Percentiles rank a stretch among this genome's conserved stretches.
These are phyloP conservation scores for Plicaturopsis crispa DNA, from an alignment of 768 basidiomycete species.

Conservation along the genomic window DNA sequence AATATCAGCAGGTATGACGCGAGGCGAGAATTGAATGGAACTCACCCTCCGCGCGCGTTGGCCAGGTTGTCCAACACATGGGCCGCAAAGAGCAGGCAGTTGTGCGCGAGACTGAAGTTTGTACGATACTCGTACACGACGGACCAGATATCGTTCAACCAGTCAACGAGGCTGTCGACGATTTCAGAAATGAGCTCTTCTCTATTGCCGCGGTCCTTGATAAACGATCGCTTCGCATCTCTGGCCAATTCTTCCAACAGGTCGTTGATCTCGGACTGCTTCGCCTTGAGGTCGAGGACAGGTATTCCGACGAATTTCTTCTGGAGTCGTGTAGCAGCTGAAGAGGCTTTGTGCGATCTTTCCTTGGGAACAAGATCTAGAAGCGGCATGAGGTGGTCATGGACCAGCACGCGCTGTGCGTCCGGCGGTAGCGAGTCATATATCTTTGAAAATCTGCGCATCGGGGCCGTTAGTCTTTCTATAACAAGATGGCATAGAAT, in stretches of 20 bases:
- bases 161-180: conserved; percentile 44
- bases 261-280: conserved; percentile 44
- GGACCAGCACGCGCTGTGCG: conserved; percentile 39
- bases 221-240: conserved; percentile 44
- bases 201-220: conserved; percentile 45
- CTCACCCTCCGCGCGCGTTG: conserved; percentile 27
- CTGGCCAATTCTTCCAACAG: conserved; percentile 46
- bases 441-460: conserved; percentile 34
- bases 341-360: conserved; percentile 27
- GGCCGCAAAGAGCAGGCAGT: conserved; percentile 44
- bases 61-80: conserved; percentile 32
- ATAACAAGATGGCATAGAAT: too few species aligned
- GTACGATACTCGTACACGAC: conserved; percentile 51
- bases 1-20: conserved; percentile 4
- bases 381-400: conserved; percentile 41
- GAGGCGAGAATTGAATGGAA: conserved; percentile 3
- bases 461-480: not conserved
- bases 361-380: conserved; percentile 35
- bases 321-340: conserved; percentile 34
- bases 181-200: conserved; percentile 51
- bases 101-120: conserved; percentile 44
- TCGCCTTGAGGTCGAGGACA: conserved; percentile 40
- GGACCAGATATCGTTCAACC: conserved; percentile 61
- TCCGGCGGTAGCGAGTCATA: conserved; percentile 48
- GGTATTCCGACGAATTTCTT: conserved; percentile 34